Evolutionary conservation across 2,329 filamentous ascomycete genomes (phyloP).

Genomic region (Bipolaris victoriae): DNA sequence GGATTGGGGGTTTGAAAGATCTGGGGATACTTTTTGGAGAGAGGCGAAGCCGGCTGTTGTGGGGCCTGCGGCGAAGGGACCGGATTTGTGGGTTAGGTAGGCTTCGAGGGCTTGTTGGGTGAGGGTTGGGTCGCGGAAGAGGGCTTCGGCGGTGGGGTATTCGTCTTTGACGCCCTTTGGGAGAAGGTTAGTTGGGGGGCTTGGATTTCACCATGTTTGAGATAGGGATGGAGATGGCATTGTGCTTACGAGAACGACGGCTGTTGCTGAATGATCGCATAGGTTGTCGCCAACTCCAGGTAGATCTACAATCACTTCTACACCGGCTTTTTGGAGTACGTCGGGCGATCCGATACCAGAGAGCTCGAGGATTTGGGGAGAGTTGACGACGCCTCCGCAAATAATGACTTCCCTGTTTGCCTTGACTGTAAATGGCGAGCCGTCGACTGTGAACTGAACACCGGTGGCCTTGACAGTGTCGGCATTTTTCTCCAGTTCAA

Average conservation of each 20-base stretch:
- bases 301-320: conserved; percentile 38
- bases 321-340: conserved; percentile 35
- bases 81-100: conserved; percentile 36
- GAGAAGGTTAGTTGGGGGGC: not conserved
- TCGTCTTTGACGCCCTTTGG: conserved; percentile 37
- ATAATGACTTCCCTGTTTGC: conserved; percentile 43
- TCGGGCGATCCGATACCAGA: conserved; percentile 38
- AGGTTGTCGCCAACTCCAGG: conserved; percentile 45
- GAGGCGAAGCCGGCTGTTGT: conserved; percentile 36
- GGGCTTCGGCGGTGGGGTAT: conserved; percentile 34
- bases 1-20: conserved; percentile 25
- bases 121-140: conserved; percentile 26
- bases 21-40: conserved; percentile 26
- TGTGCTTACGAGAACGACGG: conserved; percentile 20
- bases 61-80: conserved; percentile 34
- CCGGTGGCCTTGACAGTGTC: conserved; percentile 50
- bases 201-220: not conserved
- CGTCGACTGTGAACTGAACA: conserved; percentile 48
- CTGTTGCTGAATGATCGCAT: conserved; percentile 43
- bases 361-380: conserved; percentile 42
- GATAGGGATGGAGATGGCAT: not conserved
- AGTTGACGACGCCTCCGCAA: conserved; percentile 35
- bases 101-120: conserved; percentile 37
- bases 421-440: conserved; percentile 36
- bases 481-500: conserved; percentile 53